Evolutionary conservation across 177 flowering plant genomes (phyloP), one percentile per base, ranked within the genome.

Genomic region (Vitis hybrid): DNA sequence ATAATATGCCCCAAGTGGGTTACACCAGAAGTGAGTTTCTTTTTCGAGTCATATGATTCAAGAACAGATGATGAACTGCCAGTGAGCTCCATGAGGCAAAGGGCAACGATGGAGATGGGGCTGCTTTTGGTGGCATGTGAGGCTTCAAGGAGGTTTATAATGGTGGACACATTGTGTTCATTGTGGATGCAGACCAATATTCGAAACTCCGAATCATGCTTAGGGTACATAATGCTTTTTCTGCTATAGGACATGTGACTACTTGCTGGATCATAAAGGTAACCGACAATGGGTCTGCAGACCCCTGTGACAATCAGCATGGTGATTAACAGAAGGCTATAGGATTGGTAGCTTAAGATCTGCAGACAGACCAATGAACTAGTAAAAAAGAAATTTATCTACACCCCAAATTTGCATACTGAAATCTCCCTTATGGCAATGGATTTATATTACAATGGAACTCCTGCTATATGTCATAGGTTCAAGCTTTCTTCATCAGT

Each of bases 31-130:
- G 56, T 62, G 0, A 68, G 39, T 2, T 48, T 56, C 1, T 60
- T 56, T 1, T 69, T 57, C 1, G 77, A 2, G 10, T 71, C 64
- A 72, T 86, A 86, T 7, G 85, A 21, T 0, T 85, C 51, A 15
- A 89, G 76, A 56, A 85, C 56, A 3, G 88, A 84, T 1, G 76
- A 45, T 12, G 83, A 70, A 3, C 85, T 75, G 10, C 94, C 94
- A 0, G 79, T 66, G 5, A 90, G 84, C 78, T 88, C 87, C 0
- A 79, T 68, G 2, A 87, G 79, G 57, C 78, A 72, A 64, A 88
- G 56, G 0, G 75, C 79, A 5, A 64, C 66, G 39, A 82, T 59
- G 1, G 66, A 55, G 1, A 87, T 22, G 1, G 83, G 85, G 72
- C 73, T 76, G 12, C 73, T 71, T 60, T 50, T 58, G 1, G 73